Evolutionary conservation across 805 yeast species (phyloP), one percentile per base, ranked within the genome.

Genomic region (Brettanomyces naardenensis): DNA sequence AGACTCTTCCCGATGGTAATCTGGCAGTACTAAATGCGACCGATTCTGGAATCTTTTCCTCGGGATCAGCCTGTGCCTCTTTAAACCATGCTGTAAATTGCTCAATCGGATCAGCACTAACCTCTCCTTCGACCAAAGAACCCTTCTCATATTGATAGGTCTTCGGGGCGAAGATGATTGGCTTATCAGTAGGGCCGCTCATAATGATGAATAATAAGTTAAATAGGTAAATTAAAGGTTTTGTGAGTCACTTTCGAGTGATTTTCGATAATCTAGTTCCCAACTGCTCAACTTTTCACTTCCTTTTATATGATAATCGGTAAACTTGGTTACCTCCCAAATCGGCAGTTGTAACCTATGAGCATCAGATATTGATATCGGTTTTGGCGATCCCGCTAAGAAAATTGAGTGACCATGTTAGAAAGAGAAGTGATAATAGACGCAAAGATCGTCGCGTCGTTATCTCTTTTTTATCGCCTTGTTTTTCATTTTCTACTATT

Each of bases 41-140:
- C 2, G 89, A 73, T 57, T 92, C 98, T 2, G 96, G 95, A 33
- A 87, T 64, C 17, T 68, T 65, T 47, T 83, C 80, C 30, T 60
- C 49, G 45, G 67, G 54, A 26, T 67, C 64, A 4, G 65, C 64
- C 36, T 67, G 65, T 15, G 95, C 95, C 29, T 83, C 86, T 13
- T 74, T 64, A 55, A 85, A 92, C 98, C 98, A 92, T 37, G 62
- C 58, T 44, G 78, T 75, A 65, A 92, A 92, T 58, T 87, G 95
- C 7, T 62, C 64, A 15, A 86, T 74, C 18, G 97, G 97, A 45
- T 75, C 73, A 5, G 56, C 30, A 10, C 53, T 56, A 11, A 87
- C 61, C 20, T 83, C 75, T 0, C 59, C 41, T 31, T 73, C 78
- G 35, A 70, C 68, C 40, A 88, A 61, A 13, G 74, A 68, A 31